These are phyloP conservation scores for Geotrichum carabidarum DNA, from an alignment of 1,139 yeast genomes.

Conservation along the genomic window DNA sequence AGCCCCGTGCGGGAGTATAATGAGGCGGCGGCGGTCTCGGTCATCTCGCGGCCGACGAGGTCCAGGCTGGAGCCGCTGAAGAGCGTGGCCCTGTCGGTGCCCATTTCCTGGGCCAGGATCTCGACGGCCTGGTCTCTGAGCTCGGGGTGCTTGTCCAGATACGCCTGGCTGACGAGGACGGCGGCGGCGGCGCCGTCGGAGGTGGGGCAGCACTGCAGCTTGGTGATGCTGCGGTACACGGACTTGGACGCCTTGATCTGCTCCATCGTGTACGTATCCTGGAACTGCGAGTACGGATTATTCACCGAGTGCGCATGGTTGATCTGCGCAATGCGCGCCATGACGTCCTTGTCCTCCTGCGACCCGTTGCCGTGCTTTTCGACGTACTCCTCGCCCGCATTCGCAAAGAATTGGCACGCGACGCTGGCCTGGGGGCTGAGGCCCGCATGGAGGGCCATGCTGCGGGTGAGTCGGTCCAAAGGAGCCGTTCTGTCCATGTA, in stretches of 20 bases:
- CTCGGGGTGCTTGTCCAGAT: constrained; percentile 47
- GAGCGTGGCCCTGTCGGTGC: constrained; percentile 28
- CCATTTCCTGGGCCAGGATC: constrained; percentile 31
- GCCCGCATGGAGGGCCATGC: constrained; percentile 24
- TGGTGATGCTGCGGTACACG: constrained; percentile 30
- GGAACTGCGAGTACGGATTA: constrained; percentile 35
- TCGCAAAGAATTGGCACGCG: constrained; percentile 34
- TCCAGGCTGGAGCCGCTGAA: constrained; percentile 29
- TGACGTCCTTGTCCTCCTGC: constrained; percentile 23
- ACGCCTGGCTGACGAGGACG: constrained; percentile 65
- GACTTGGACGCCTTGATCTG: constrained; percentile 29
- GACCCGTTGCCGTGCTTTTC: constrained; percentile 23
- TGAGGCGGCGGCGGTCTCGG: constrained; percentile 25
- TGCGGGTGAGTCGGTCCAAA: constrained; percentile 25
- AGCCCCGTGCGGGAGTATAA: constrained; percentile 26
- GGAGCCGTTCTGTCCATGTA: constrained; percentile 31
- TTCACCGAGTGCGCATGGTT: constrained; percentile 33
- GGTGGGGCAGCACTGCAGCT: constrained; percentile 34
- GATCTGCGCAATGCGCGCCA: constrained; percentile 32
- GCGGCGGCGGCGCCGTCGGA: constrained; percentile 84
- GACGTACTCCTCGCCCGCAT: constrained; percentile 32
- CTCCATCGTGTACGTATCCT: constrained; percentile 29
- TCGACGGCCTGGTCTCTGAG: constrained; percentile 30
- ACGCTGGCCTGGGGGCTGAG: constrained; percentile 25
- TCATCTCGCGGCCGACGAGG: constrained; percentile 31